phyloP scores from a whole-genome alignment of 2,329 filamentous ascomycete genomes.

The Graphilbum fragrans region DNA sequence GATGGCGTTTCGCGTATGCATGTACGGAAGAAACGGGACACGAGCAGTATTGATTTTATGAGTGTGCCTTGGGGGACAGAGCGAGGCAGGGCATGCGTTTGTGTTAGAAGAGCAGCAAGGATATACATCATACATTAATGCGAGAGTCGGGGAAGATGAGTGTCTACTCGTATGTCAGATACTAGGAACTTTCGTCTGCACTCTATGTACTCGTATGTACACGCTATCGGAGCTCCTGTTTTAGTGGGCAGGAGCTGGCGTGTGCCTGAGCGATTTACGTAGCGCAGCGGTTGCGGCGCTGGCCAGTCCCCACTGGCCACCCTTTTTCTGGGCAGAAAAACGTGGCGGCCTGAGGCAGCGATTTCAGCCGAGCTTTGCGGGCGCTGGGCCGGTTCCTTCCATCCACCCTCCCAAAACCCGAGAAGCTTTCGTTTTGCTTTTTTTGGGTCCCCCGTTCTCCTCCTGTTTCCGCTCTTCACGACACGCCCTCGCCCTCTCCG shows the following conservation, averaged over 20 bases:
- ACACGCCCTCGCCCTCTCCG: not conserved
- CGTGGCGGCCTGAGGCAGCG: slow-evolving; percentile 31
- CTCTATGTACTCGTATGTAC: too few species aligned
- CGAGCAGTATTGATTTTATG: not conserved
- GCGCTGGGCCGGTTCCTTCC: slow-evolving; percentile 17
- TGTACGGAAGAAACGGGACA: not conserved
- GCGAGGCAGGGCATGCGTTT: too few species aligned
- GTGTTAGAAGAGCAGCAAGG: too few species aligned
- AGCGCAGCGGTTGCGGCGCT: too few species aligned
- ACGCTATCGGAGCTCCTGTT: too few species aligned
- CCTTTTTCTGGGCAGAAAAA: not conserved
- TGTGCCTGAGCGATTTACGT: not conserved
- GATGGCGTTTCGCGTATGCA: not conserved
- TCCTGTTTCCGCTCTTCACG: not conserved
- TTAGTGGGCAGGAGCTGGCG: too few species aligned
- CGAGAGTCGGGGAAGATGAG: too few species aligned
- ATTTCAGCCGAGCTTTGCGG: slow-evolving; percentile 20
- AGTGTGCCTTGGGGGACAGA: too few species aligned
- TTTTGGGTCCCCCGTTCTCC: not conserved
- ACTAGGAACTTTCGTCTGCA: too few species aligned
- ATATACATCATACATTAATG: too few species aligned
- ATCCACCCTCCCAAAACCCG: slow-evolving; percentile 15
- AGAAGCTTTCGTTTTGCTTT: slow-evolving; percentile 7
- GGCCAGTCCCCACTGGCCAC: not conserved
- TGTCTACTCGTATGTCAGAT: too few species aligned